Conservation (phyloP, 805 yeast species). For the Candida alai region DNA sequence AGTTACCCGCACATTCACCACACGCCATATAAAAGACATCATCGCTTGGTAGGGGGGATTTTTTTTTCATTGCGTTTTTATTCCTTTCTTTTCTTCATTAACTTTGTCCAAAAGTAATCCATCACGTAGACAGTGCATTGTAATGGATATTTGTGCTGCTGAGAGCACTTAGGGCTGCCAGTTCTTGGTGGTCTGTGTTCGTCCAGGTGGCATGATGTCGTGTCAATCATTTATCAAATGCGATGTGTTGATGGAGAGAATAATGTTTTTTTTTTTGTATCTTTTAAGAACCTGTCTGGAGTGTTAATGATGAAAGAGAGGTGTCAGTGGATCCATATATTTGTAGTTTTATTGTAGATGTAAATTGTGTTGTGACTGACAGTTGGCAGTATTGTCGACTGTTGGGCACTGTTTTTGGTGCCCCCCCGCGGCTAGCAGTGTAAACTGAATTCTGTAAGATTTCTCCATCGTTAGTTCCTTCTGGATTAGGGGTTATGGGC, state of each 20-base stretch:
- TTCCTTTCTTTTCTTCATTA: slow-evolving; percentile 20
- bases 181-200: slow-evolving; percentile 25
- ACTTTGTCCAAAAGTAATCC: slow-evolving; percentile 71
- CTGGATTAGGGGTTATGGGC: no score
- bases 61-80: no score
- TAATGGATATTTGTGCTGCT: slow-evolving; percentile 11
- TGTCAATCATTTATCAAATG: slow-evolving; percentile 19
- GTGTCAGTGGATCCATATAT: slow-evolving; percentile 48
- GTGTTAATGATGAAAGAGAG: slow-evolving; percentile 42
- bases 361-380: not conserved
- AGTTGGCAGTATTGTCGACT: no score
- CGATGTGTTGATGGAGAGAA: slow-evolving; percentile 48
- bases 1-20: no score
- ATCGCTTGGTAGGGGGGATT: no score
- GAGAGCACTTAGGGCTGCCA: slow-evolving; percentile 16
- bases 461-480: no score
- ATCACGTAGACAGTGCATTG: slow-evolving; percentile 66
- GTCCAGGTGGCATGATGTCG: slow-evolving; percentile 4
- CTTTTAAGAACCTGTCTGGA: slow-evolving; percentile 52
- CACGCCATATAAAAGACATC: no score
- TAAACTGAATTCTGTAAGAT: no score
- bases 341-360: slow-evolving; percentile 1
- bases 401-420: no score
- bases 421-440: not conserved
- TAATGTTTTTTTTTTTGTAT: slow-evolving; percentile 20